phyloP scores from a whole-genome alignment of 2,329 filamentous ascomycete genomes.

The Harringtonia lauricola region DNA sequence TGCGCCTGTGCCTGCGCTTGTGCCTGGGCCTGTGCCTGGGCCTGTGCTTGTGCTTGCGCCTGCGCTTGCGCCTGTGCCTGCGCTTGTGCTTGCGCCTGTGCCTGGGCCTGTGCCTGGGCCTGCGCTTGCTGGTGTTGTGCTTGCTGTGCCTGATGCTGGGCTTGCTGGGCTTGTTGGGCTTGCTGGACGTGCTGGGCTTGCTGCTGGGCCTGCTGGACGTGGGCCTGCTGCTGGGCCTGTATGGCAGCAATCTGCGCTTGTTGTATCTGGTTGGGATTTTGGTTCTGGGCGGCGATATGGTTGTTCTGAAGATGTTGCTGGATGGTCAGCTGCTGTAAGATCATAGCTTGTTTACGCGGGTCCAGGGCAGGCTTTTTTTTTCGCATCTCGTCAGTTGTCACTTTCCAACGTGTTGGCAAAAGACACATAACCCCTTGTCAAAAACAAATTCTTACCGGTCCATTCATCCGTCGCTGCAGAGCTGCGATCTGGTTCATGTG shows the following conservation, averaged over 20 bases:
- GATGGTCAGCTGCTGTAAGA: constrained; percentile 36
- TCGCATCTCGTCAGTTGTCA: background rate
- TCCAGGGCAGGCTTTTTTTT: background rate
- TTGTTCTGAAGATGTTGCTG: constrained; percentile 31
- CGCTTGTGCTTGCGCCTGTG: no score
- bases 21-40: constrained; percentile 43
- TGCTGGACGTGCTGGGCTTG: constrained; percentile 22
- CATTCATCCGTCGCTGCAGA: constrained; percentile 27
- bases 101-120: constrained; percentile 38
- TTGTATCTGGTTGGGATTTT: constrained; percentile 31
- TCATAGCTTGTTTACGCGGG: constrained; percentile 21
- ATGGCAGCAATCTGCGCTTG: constrained; percentile 32
- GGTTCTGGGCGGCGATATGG: constrained; percentile 27
- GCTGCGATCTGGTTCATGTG: constrained; percentile 22
- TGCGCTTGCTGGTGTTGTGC: constrained; percentile 16
- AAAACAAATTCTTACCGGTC: constrained; percentile 1
- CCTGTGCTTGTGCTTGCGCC: no score
- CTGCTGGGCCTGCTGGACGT: constrained; percentile 3
- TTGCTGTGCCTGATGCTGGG: constrained; percentile 23
- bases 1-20: constrained; percentile 32
- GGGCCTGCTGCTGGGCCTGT: constrained; percentile 18
- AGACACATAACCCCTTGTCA: no score
- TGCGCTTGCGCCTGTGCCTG: no score
- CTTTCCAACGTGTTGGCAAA: no score
- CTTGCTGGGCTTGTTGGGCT: constrained; percentile 31